A percentile compares a stretch with the other conserved stretches of the same genome.
Conservation (phyloP, 139 green algal species). For the Chlorella sp. region DNA sequence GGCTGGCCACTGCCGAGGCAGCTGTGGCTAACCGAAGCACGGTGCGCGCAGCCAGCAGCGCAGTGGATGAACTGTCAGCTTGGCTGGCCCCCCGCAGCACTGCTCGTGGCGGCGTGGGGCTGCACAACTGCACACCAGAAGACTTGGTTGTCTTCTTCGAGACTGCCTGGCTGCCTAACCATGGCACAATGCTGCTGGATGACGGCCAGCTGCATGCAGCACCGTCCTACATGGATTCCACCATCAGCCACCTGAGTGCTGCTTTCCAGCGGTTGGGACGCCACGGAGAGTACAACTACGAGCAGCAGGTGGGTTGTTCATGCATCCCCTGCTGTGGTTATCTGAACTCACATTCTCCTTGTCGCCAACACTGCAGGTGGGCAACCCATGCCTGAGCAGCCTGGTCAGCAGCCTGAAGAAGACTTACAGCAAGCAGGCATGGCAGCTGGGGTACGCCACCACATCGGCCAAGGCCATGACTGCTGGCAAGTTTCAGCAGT, state of each 20-base stretch:
- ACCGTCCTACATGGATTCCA: background rate
- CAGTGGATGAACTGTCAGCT: too few relatives aligned
- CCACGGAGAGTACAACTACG: background rate
- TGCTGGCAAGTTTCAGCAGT: background rate
- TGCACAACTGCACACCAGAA: background rate
- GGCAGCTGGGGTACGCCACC: background rate
- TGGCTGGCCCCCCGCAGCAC: too few relatives aligned
- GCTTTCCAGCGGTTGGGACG: background rate
- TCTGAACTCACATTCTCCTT: background rate
- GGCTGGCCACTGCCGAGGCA: too few relatives aligned
- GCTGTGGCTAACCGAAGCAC: too few relatives aligned
- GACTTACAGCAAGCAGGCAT: background rate
- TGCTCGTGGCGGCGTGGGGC: too few relatives aligned
- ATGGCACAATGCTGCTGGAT: background rate
- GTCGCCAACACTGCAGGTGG: background rate
- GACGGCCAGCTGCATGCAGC: background rate
- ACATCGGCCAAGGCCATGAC: background rate
- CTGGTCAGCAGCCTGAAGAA: background rate
- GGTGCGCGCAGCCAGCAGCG: too few relatives aligned
- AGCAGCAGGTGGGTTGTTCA: background rate
- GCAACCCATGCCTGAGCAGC: background rate
- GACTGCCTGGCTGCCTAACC: background rate
- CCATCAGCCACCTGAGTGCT: background rate
- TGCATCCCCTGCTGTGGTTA: too few relatives aligned
- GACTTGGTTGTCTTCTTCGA: background rate